These are phyloP conservation scores for Hysterium pulicare DNA, from an alignment of 2,329 filamentous ascomycete species.

Conservation along the genomic window DNA sequence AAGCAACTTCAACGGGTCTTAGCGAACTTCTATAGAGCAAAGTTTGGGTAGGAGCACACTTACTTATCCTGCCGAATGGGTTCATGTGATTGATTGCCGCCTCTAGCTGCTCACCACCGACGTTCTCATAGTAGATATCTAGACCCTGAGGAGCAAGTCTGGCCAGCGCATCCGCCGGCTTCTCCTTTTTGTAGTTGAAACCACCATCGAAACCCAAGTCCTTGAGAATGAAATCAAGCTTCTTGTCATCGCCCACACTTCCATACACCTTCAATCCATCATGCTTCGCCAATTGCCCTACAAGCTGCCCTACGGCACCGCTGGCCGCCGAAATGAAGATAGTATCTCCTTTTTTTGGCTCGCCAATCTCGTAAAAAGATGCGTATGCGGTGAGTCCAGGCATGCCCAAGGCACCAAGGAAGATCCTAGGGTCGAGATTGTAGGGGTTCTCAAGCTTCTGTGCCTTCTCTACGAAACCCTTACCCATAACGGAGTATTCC, in stretches of 20 bases:
- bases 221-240: constrained; percentile 70
- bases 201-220: constrained; percentile 69
- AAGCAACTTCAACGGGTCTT: constrained; percentile 43
- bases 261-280: constrained; percentile 78
- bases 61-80: constrained; percentile 61
- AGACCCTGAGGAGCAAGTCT: constrained; percentile 73
- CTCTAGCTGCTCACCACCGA: constrained; percentile 71
- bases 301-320: constrained; percentile 77
- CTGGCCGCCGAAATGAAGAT: constrained; percentile 79
- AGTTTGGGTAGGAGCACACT: constrained; percentile 31
- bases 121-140: constrained; percentile 82
- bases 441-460: constrained; percentile 66
- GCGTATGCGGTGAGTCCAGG: constrained; percentile 73
- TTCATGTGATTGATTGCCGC: constrained; percentile 65
- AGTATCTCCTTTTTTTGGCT: constrained; percentile 73
- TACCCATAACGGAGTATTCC: constrained; percentile 63
- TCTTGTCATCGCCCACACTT: constrained; percentile 74
- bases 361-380: constrained; percentile 70
- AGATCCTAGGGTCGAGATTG: constrained; percentile 63
- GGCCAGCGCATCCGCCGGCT: constrained; percentile 62
- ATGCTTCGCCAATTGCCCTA: constrained; percentile 79
- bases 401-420: constrained; percentile 76
- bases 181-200: constrained; percentile 89
- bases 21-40: not conserved
- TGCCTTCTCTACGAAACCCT: constrained; percentile 43